phyloP scores from a whole-genome alignment of 345 rosid species.

The Aquilaria yunnanensis region DNA sequence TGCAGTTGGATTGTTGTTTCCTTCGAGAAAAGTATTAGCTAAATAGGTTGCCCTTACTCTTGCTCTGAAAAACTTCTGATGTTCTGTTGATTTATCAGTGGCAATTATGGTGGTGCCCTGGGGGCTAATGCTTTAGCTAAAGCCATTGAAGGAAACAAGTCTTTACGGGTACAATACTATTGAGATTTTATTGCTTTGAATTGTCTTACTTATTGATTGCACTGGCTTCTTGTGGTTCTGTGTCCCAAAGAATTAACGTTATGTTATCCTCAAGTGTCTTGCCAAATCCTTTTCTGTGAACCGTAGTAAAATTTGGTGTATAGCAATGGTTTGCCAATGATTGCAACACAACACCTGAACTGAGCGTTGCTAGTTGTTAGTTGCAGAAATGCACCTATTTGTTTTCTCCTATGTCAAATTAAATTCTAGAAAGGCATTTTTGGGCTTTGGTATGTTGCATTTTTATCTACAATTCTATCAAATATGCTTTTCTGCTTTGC shows the following conservation, averaged over 20 bases:
- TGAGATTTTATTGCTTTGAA: background rate
- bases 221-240: slow-evolving; percentile 4
- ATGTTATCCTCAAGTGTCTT: background rate
- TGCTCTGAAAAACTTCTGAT: slow-evolving; percentile 16
- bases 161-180: slow-evolving; percentile 50
- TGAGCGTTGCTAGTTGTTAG: no score
- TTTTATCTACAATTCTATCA: no score
- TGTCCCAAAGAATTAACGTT: background rate
- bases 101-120: slow-evolving; percentile 94
- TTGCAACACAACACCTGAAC: no score
- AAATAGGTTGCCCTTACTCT: background rate
- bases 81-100: slow-evolving; percentile 41
- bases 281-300: no score
- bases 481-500: no score
- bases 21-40: slow-evolving; percentile 12
- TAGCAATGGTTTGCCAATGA: no score
- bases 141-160: slow-evolving; percentile 87
- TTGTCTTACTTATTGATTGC: slow-evolving; percentile 6
- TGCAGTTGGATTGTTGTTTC: slow-evolving; percentile 5
- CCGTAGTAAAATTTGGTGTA: background rate
- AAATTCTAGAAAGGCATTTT: no score
- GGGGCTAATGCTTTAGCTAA: slow-evolving; percentile 95
- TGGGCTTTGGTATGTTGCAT: no score
- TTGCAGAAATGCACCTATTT: no score
- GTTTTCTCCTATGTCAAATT: no score